Evolutionary conservation across 768 basidiomycete species (phyloP).

Genomic region (Porpolomopsis calyptriformis): DNA sequence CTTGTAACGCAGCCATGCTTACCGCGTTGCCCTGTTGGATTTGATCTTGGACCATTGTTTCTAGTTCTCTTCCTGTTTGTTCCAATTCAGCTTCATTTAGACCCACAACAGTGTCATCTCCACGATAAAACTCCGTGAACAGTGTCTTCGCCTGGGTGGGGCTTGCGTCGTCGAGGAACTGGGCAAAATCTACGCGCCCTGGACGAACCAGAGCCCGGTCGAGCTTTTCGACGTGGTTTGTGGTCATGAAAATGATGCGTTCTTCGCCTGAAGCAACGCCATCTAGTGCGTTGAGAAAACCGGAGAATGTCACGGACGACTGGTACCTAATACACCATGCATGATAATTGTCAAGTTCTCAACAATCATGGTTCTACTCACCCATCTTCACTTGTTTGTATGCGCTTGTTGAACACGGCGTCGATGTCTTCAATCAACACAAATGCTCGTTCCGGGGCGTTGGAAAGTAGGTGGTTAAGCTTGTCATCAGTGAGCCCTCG

Average conservation of each 20-base stretch:
- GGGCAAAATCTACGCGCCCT: slow-evolving; percentile 82
- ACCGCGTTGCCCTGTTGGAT: slow-evolving; percentile 45
- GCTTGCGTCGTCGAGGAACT: slow-evolving; percentile 79
- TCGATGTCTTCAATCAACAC: slow-evolving; percentile 97
- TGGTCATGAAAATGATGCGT: slow-evolving; percentile 98
- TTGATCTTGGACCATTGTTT: slow-evolving; percentile 43
- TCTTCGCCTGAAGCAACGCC: slow-evolving; percentile 97
- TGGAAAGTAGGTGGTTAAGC: slow-evolving; percentile 83
- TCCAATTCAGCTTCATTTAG: slow-evolving; percentile 27
- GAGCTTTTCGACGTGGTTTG: slow-evolving; percentile 84
- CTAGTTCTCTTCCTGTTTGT: slow-evolving; percentile 41
- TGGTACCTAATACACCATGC: slow-evolving; percentile 53
- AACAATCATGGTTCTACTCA: slow-evolving; percentile 27
- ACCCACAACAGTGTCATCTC: slow-evolving; percentile 22
- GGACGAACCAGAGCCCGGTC: slow-evolving; percentile 95
- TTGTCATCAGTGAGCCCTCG: slow-evolving; percentile 96
- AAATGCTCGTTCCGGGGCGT: slow-evolving; percentile 86
- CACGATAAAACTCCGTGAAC: slow-evolving; percentile 78
- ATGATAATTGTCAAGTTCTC: slow-evolving; percentile 9
- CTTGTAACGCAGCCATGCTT: slow-evolving; percentile 96
- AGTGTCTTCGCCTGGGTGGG: slow-evolving; percentile 68
- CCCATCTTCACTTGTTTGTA: slow-evolving; percentile 89
- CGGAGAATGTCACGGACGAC: slow-evolving; percentile 94
- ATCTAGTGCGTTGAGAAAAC: slow-evolving; percentile 92
- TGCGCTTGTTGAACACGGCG: slow-evolving; percentile 90